Evolutionary conservation across 139 green algal species (phyloP), one percentile per base, ranked within the genome.

Genomic region (Tetradesmus lagerheimii): DNA sequence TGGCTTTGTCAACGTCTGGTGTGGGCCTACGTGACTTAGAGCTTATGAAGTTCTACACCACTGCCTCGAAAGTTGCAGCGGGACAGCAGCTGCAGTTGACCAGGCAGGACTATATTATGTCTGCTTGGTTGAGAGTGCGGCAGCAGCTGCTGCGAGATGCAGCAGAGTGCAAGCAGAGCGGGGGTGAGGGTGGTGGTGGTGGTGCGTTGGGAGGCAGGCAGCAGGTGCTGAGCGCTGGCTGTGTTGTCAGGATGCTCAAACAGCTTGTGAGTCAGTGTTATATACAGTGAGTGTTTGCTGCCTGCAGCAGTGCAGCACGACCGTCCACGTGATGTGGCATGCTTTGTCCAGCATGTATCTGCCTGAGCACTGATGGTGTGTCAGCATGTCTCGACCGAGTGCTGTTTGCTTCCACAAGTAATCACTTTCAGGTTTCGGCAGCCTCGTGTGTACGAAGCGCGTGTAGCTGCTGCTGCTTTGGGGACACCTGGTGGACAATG

Each of bases 41-140:
- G 25, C 34, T 86, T 31, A 86, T 86, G 87, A 83, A 57, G 14
- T 90, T 78, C 27, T 90, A 85, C 41, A 90, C 86, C 43, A 84
- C 86, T 12, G 43, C 16, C 5, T 83, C 86, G 16, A 37, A 86
- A 15, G 6, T 90, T 38, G 25, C 27, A 67, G 76, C 87, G 11
- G 87, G 23, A 1, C 11, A 15, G 77, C 23, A 67, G 38, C 78
- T 90, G 87, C 18, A 64, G 38, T 41, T 90, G 78, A 18, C 15
- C 2, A 66, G 77, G 87, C 39, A 81, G 77, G 87, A 90, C 83
- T 90, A 90, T 34, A 29, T 90, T 9, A 81, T 90, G 87, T 90
- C 87, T 27, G 87, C 87, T 6, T 90, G 87, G 87, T 47, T 90
- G 53, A 34, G 78, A 27, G n/a, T 74, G 29, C 76, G 86, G n/a